Base-by-base conservation (phyloP, 73 alveolate genomes). In the Paramecium pentaurelia region DNA sequence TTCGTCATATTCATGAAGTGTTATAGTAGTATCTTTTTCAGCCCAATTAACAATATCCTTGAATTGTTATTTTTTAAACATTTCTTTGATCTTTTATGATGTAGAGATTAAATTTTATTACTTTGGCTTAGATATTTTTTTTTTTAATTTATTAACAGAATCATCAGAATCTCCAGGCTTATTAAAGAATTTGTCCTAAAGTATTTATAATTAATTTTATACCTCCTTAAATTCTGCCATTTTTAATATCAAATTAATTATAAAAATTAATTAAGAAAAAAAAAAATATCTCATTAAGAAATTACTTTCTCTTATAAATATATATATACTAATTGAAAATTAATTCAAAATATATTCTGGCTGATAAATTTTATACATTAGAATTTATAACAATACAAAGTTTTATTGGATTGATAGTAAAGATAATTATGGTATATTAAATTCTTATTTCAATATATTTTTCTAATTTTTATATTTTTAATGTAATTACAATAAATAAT, bases 1-100 rank as follows among this genome's bases (percentile, higher is more conserved):
- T 47, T 80, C 71, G 30, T 80, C 91, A 80, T 80, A 80, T 49
- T 80, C 91, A 25, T 80, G 75, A 27, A 45, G 38, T 22, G 47
- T 47, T 37, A 75, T 75, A n/a, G 60, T 37, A 12, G 36, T 42
- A 80, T 80, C 91, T 45, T 49, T 49, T 47, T 80, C 91, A 40
- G 58, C 91, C 73, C 44, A 80, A 45, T 40, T 47, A 36, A 80
- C 91, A 8, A 80, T 22, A 40, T 80, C 91, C 32, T 49, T 80
- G 49, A 45, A 80, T 42, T 80, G 30, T 20, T 42, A 25, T 49
- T 47, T 49, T 47, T 47, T 80, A 80, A 80, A 80, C 47, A 25
- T 32, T 25, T 80, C 71, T 47, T 36, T 40, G 3, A 80, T 80
- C 49, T 40, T 80, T 80, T 12, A 36, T 1, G 73, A 25, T 45